Base-by-base conservation (phyloP, 257 asterid species). In the Gentiana straminea region DNA sequence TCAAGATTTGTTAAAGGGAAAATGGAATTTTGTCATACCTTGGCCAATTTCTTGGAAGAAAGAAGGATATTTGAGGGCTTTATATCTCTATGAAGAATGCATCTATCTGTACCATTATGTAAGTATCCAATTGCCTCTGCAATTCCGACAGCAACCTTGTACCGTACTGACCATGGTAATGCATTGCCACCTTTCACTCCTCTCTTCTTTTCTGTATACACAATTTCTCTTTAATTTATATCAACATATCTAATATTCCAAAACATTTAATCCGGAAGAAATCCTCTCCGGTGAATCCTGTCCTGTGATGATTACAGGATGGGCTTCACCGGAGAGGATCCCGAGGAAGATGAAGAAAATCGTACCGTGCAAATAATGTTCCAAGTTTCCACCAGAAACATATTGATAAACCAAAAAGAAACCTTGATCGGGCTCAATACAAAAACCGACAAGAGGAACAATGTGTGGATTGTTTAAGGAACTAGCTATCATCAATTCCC, bases 61-160 rank as follows among this genome's bases (percentile, higher is more conserved):
- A 89, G 78, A 57, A 89, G 95, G 77, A 89, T 83, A 77, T 89
- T 89, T 45, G 97, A 89, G 51, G 97, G 97, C 73, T 89, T 89
- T 69, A 89, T 89, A 61, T 89, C 97, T 63, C 97, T 78, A 44
- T 88, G 97, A 74, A 88, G 94, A 69, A 87, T 78, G 67, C 97
- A 89, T 69, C 95, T 86, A 49, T 89, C 89, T 1, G 92, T 78
- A 48, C 97, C 95, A 66, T 69, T 76, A 54, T 86, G 94, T 35
- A 86, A 78, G 51, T 89, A 89, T 64, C 79, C 71, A 3, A 89
- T 80, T 1, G 95, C 89, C 72, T 83, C 89, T 1, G 94, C 94
- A 13, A 89, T 81, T 52, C 95, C 94, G 13, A 79, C 39, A 1
- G 95, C 87, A 45, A 89, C 80, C 68, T 79, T 83, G 60, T 81